Percentiles rank a stretch among this genome's conserved stretches.
These are phyloP conservation scores for Xylariomycetidae sp. DNA, from an alignment of 2,329 filamentous ascomycete species.

Conservation along the genomic window DNA sequence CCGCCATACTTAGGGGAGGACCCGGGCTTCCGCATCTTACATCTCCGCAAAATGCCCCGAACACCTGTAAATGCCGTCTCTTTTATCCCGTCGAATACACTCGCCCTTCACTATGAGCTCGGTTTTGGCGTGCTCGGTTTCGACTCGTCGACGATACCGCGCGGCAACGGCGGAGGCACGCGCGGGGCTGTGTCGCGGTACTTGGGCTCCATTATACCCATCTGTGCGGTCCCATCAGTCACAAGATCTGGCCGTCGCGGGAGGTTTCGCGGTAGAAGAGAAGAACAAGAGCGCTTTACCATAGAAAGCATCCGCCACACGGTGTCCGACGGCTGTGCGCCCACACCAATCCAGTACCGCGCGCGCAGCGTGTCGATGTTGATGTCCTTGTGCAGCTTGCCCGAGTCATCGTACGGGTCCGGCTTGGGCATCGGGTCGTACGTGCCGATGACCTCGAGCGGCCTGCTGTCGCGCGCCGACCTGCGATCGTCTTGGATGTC, in stretches of 20 bases:
- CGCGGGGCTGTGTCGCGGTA: slow-evolving; percentile 24
- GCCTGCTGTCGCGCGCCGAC: slow-evolving; percentile 78
- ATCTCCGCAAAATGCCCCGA: no score
- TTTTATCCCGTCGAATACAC: no score
- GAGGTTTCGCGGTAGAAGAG: no score
- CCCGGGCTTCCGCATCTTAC: no score
- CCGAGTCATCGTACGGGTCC: slow-evolving; percentile 54
- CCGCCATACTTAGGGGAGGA: no score
- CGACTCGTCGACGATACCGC: slow-evolving; percentile 7
- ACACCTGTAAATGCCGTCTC: no score
- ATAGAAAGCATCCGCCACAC: slow-evolving; percentile 81
- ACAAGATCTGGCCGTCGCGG: no score
- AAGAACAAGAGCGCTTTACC: slow-evolving; percentile 42
- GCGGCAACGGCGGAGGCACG: slow-evolving; percentile 20
- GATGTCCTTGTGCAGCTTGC: slow-evolving; percentile 82
- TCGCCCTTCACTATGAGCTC: no score
- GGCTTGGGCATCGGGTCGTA: slow-evolving; percentile 63
- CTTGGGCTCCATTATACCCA: slow-evolving; percentile 34
- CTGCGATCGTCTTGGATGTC: slow-evolving; percentile 39
- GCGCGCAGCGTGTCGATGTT: slow-evolving; percentile 75
- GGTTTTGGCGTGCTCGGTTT: no score
- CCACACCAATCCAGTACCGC: slow-evolving; percentile 95
- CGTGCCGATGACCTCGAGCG: slow-evolving; percentile 85
- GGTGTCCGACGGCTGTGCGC: slow-evolving; percentile 86
- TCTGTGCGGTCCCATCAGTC: no score